Base-by-base conservation (phyloP, 2,329 filamentous ascomycete species). In the Diaporthe ilicicola region DNA sequence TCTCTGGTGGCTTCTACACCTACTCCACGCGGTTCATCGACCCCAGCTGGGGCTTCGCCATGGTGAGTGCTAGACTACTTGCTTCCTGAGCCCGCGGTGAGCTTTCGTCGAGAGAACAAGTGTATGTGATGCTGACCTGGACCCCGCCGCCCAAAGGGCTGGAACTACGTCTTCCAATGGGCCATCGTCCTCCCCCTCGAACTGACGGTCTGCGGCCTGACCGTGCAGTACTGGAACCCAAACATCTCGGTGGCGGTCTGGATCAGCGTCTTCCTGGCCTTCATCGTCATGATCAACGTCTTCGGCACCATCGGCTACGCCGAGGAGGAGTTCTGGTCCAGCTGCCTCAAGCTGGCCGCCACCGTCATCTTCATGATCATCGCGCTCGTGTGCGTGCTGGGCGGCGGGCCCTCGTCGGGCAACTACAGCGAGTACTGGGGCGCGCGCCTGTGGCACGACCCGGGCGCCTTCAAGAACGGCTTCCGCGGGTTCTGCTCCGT, bases 401-500 rank as follows among this genome's bases (percentile, higher is more conserved):
- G 90, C 24, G 90, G 90, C 70, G 90, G 89, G 1, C 89, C 90
- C 4, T 83, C 81, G 0, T 80, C 76, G 27, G 84, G 86, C 42
- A 67, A 73, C 24, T 87, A 86, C 74, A 61, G 72, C 70, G 71
- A 85, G 13, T 88, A 88, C 77, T 85, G 81, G 76, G 86, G 88
- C 17, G 84, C 84, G 0, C 82, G 83, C 5, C 83, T 84, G 42
- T 87, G 87, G 86, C 77, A 86, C 67, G 77, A 85, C 29, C 83
- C 86, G 0, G 86, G 86, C 24, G 84, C 86, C 0, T 94, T 94
- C 79, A 82, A 91, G 77, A 89, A 93, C 76, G 92, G 92, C 34
- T 94, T 94, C 83, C 91, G 92, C 73, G 92, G 92, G 1, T 88
- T 94, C 73, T 94, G 91, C 79, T 87, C 86, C 71, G 90, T 91